These are phyloP conservation scores for Calocybe gangraenosa DNA, from an alignment of 768 basidiomycete genomes.

Conservation along the genomic window DNA sequence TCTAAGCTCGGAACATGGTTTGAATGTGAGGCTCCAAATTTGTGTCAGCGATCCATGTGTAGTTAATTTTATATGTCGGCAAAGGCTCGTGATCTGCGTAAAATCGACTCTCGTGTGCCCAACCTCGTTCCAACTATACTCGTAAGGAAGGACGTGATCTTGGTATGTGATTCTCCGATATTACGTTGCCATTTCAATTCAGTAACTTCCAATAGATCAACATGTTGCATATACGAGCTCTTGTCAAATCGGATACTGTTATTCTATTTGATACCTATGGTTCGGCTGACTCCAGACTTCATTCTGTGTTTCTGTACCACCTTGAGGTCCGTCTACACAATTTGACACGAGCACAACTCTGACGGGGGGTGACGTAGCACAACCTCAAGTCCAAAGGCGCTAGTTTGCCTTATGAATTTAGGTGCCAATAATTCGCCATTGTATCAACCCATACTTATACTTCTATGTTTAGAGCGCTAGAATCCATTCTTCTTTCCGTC, in stretches of 20 bases:
- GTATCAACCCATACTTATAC: constrained; percentile 6
- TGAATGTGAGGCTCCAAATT: constrained; percentile 65
- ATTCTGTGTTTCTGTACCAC: constrained; percentile 86
- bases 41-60: too few species aligned
- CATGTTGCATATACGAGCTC: constrained; percentile 90
- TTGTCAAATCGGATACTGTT: constrained; percentile 90
- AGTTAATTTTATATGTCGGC: too few species aligned
- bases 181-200: background rate
- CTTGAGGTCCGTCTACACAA: constrained; percentile 54
- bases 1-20: constrained; percentile 78
- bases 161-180: constrained; percentile 45
- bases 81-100: constrained; percentile 92
- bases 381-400: constrained; percentile 72
- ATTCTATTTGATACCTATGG: constrained; percentile 92
- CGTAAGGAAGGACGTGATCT: constrained; percentile 79
- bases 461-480: constrained; percentile 63
- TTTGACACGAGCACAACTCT: constrained; percentile 6
- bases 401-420: constrained; percentile 83
- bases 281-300: constrained; percentile 78
- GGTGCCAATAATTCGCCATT: constrained; percentile 45
- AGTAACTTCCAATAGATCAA: constrained; percentile 64
- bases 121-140: constrained; percentile 95
- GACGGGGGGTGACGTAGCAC: constrained; percentile 49
- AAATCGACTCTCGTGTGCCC: constrained; percentile 92
- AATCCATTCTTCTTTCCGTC: constrained; percentile 89